A percentile compares a stretch with the other conserved stretches of the same genome.
phyloP scores from a whole-genome alignment of 345 rosid species.

The Combretum micranthum region DNA sequence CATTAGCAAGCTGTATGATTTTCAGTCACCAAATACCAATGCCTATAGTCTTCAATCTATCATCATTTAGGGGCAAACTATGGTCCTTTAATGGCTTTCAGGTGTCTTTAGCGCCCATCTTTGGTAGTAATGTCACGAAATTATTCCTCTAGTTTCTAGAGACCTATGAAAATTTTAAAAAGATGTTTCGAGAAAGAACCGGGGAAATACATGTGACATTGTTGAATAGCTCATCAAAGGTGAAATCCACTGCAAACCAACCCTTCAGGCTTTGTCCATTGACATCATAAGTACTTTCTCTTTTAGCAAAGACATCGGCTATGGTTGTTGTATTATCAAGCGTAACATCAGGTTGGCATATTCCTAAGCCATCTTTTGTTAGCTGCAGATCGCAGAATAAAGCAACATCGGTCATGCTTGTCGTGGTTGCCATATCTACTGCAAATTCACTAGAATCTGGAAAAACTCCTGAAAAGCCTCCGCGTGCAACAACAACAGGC shows the following conservation, averaged over 20 bases:
- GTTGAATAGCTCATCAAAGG: slow-evolving; percentile 17
- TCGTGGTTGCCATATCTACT: slow-evolving; percentile 22
- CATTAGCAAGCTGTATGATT: neutral
- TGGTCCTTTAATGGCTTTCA: neutral
- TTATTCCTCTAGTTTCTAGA: too few species aligned
- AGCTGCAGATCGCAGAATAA: slow-evolving; percentile 64
- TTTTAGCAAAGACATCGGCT: slow-evolving; percentile 21
- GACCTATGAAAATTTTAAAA: too few species aligned
- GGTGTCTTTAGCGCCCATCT: too few species aligned
- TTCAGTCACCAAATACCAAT: neutral
- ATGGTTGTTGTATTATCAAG: slow-evolving; percentile 61
- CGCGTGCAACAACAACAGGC: slow-evolving; percentile 68
- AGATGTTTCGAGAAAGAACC: neutral
- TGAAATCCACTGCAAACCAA: slow-evolving; percentile 57
- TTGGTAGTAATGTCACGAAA: too few species aligned
- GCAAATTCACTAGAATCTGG: slow-evolving; percentile 61
- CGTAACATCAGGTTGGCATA: slow-evolving; percentile 51
- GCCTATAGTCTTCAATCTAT: neutral
- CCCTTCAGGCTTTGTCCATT: slow-evolving; percentile 54
- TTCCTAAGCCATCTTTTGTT: slow-evolving; percentile 54
- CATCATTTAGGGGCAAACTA: neutral
- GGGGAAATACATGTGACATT: slow-evolving; percentile 33
- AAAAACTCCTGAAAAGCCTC: slow-evolving; percentile 75
- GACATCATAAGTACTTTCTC: slow-evolving; percentile 33
- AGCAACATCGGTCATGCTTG: slow-evolving; percentile 25